Percentiles rank a stretch among this genome's conserved stretches.
These are phyloP conservation scores for Scedosporium minutisporum DNA, from an alignment of 2,329 filamentous ascomycete genomes.

Conservation along the genomic window DNA sequence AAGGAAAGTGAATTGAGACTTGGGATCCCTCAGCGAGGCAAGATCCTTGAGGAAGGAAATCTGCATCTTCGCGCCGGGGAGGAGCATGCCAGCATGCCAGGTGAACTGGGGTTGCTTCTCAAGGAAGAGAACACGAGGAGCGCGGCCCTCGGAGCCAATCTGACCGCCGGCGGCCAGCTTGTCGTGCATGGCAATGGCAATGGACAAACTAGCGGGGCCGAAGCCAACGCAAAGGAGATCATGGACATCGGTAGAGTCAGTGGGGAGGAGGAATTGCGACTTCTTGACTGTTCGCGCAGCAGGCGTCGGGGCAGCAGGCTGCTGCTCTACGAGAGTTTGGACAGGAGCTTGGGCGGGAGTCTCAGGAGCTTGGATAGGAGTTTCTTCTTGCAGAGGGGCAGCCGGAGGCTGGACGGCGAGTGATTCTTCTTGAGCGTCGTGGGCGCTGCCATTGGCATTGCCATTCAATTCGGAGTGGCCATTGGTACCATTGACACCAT, in stretches of 20 bases:
- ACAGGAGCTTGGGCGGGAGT: background rate
- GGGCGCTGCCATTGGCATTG: constrained; percentile 10
- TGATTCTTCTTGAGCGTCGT: constrained; percentile 9
- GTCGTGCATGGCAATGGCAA: constrained; percentile 84
- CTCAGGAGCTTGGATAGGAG: background rate
- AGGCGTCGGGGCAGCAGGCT: background rate
- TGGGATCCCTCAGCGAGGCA: constrained; percentile 77
- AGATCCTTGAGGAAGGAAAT: constrained; percentile 97
- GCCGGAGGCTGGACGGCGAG: background rate
- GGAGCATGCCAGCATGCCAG: constrained; percentile 93
- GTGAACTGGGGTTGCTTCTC: constrained; percentile 77
- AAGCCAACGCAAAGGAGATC: constrained; percentile 90
- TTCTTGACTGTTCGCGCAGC: constrained; percentile 7
- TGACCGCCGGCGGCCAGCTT: constrained; percentile 41
- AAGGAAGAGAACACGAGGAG: constrained; percentile 72
- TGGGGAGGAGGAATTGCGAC: constrained; percentile 38
- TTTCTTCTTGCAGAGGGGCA: background rate
- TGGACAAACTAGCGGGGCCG: constrained; percentile 79
- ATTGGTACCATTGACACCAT: constrained; percentile 8
- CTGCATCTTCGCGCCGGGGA: constrained; percentile 91
- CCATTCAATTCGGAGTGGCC: constrained; percentile 13
- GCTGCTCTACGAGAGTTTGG: background rate
- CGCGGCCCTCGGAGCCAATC: constrained; percentile 25
- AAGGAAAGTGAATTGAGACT: constrained; percentile 87
- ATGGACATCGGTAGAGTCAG: constrained; percentile 54